Base-by-base conservation (phyloP, 2,329 filamentous ascomycete genomes). In the Fusarium chlamydosporum region DNA sequence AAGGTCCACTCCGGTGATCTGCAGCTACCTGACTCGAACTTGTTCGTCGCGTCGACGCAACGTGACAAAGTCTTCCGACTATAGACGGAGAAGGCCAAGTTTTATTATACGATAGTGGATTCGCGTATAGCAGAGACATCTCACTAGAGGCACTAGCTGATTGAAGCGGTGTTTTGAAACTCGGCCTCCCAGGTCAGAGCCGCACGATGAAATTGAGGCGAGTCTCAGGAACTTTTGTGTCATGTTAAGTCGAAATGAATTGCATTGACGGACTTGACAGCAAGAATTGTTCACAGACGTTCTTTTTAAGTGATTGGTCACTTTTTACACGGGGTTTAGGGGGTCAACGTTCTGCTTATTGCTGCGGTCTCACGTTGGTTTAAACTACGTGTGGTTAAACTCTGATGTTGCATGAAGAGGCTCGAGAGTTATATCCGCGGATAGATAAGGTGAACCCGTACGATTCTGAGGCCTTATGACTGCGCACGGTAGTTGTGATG, bases 11-110 rank as follows among this genome's bases (percentile, higher is more conserved):
- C 7, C 29, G 29, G 29, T 10, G 27, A 34, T 45, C 52, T 13
- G 10, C 26, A 43, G 33, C 35, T 9, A n/a, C 48, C 51, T 64
- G 60, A 58, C 59, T 64, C 38, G 18, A 8, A 34, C 12, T 13
- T 7, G 10, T 23, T 18, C 15, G 10, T 7, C 18, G n/a, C 8
- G 20, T 9, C 26, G 10, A 8, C 15, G 6, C 15, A 26, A 6
- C 18, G 20, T 20, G n/a, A 9, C 16, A 13, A n/a, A 23, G 4
- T 35, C 13, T 42, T 37, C 42, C 31, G 29, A 7, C 8, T 3
- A 20, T 16, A 18, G 18, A 4, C 2, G 7, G 4, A 4, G 16
- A 29, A 18, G n/a, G 9, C 15, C 33, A 23, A 23, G 23, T 29
- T 29, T 3, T 47, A 23, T 29, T 12, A 62, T 33, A 31, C 9